Percentiles rank a stretch among this genome's conserved stretches.
phyloP scores from a whole-genome alignment of 148 eudicot species.

The Tetragonia tetragonoides region DNA sequence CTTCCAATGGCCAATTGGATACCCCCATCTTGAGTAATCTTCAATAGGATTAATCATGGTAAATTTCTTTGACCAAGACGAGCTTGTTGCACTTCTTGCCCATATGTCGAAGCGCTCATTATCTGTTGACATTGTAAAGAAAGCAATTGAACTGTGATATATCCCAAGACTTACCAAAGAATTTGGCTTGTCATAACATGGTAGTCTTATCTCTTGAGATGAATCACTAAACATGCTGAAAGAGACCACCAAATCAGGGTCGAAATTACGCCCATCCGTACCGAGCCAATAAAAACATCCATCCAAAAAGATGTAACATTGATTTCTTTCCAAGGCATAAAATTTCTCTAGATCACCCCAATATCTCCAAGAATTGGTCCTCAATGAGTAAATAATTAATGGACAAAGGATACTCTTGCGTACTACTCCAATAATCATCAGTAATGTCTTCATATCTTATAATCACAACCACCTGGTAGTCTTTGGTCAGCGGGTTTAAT shows the following conservation, averaged over 20 bases:
- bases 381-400: constrained; percentile 17
- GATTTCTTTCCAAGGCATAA: background rate
- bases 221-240: constrained; percentile 9
- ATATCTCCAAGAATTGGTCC: constrained; percentile 20
- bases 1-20: constrained; percentile 14
- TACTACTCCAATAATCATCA: background rate
- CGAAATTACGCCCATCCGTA: background rate
- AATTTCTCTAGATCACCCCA: constrained; percentile 7
- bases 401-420: background rate
- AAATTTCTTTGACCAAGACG: constrained; percentile 3
- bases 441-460: background rate
- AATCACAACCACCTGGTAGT: constrained; percentile 17
- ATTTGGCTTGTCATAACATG: background rate
- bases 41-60: background rate
- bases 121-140: background rate
- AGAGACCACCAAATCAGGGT: background rate
- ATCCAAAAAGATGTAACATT: constrained; percentile 7
- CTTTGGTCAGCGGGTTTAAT: background rate
- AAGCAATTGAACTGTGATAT: constrained; percentile 9
- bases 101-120: background rate
- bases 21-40: background rate
- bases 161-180: background rate
- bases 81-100: constrained; percentile 1
- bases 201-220: background rate
- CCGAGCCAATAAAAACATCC: constrained; percentile 19